These are phyloP conservation scores for Aspergillus unguis DNA, from an alignment of 2,329 filamentous ascomycete genomes.

Conservation along the genomic window DNA sequence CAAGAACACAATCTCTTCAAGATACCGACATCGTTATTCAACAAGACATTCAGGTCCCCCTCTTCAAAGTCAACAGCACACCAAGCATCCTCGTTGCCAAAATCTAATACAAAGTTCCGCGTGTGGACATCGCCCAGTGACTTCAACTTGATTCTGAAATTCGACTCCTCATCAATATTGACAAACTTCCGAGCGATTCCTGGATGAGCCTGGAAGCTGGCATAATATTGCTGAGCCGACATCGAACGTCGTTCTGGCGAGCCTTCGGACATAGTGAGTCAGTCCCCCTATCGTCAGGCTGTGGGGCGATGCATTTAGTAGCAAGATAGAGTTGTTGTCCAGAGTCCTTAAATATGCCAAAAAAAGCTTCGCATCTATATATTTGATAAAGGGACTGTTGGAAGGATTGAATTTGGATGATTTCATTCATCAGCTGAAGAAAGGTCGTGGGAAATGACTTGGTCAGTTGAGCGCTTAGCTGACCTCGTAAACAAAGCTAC, in stretches of 20 bases:
- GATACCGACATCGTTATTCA: constrained; percentile 32
- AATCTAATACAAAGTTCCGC: constrained; percentile 44
- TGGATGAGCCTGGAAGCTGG: constrained; percentile 21
- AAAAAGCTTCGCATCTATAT: background rate
- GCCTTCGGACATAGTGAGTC: constrained; percentile 14
- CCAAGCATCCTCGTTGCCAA: constrained; percentile 42
- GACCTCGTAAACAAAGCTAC: too few species aligned
- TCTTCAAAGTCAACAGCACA: constrained; percentile 38
- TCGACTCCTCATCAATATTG: constrained; percentile 36
- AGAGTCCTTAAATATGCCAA: background rate
- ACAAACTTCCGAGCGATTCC: constrained; percentile 28
- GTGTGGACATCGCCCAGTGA: constrained; percentile 30
- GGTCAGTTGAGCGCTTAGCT: constrained; percentile 11
- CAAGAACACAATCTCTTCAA: too few species aligned
- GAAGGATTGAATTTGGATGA: background rate
- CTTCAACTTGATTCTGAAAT: constrained; percentile 31
- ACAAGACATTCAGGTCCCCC: constrained; percentile 33
- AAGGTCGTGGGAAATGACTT: constrained; percentile 3
- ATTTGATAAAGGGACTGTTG: background rate
- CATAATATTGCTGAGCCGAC: constrained; percentile 32
- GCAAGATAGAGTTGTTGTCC: background rate
- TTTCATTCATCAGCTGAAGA: background rate
- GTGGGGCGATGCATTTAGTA: background rate
- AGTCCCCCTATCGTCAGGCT: background rate
- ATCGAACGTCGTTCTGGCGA: constrained; percentile 12